Base-by-base conservation (phyloP, 441 rosid species). In the Erysimum cheiri region DNA sequence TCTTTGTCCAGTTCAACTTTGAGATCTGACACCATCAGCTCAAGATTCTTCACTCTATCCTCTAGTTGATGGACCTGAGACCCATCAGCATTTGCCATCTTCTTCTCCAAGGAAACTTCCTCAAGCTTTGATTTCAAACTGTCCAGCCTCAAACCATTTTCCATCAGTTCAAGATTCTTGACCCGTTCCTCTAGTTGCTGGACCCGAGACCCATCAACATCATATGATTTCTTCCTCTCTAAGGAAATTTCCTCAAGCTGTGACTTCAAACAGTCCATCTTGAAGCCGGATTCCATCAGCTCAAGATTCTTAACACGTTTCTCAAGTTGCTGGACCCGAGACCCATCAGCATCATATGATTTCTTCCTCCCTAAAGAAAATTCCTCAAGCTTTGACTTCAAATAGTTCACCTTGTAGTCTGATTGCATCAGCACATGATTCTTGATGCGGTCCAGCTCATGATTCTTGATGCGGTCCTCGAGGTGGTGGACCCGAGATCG, bases 1-100 rank as follows among this genome's bases (percentile, higher is more conserved):
- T 67, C 5, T 28, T 70, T 40, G 54, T 60, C 37, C 10, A 50
- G 6, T 60, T 50, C 53, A n/a, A 3, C 36, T 40, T 50, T 40
- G 74, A 70, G 54, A 40, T 14, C 11, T 12, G 36, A 61, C 26
- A 70, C 24, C 35, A 60, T 60, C 13, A 36, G 1, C 64, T 40
- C 49, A 13, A 60, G 64, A 8, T 22, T 39, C 19, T 36, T 36
- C 8, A 36, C n/a, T 0, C 62, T 46, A 3, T 60, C 24, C 48
- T 60, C 64, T 17, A 60, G 49, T 60, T 26, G 13, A 17, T 35
- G 28, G 26, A 56, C 13, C 2, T 14, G 35, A 60, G 35, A 39
- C 35, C 12, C 8, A 60, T 13, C 49, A 24, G 29, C 33, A 41
- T 67, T 28, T 4, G 41, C 6, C 1, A 11, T 31, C 17, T 32